Base-by-base conservation (phyloP, 1,284 basidiomycete species). In the Volvariella surrecta region DNA sequence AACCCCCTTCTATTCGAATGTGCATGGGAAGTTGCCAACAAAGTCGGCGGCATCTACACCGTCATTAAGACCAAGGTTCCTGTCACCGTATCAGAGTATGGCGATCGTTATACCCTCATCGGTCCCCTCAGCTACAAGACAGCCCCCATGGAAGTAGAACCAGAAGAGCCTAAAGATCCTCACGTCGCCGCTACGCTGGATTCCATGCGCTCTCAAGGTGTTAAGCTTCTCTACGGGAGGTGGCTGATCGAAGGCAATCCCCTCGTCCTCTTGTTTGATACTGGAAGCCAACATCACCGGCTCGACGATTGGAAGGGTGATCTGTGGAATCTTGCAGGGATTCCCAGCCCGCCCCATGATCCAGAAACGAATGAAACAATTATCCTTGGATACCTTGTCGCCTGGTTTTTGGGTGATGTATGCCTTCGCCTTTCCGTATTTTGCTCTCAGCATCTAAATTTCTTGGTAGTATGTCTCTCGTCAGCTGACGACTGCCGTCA, bases 31-130 rank as follows among this genome's bases (percentile, higher is more conserved):
- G 91, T 94, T 55, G 91, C 87, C 30, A 95, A 95, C 77, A 95
- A 94, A 68, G 94, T 98, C 63, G 94, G 94, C 54, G 94, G 94
- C 51, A 97, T 97, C 68, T 98, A 98, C 76, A 98, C 94, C 51
- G 94, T 98, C 69, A 97, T 98, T 67, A 97, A 97, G 71, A 98
- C 95, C 45, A 99, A 98, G 63, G 93, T 96, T 42, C 95, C 95
- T 46, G 90, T 99, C 63, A 97, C 95, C 50, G 89, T 94, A 56
- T 81, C 83, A 50, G 92, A 96, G 64, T 96, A 85, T 63, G 86
- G 89, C 57, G 85, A 89, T 65, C 76, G 92, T 50, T 96, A 95
- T 70, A 85, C 79, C 52, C 85, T 99, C 61, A 89, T 98, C 57
- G 95, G 95, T 39, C 84, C 95, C 9, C 80, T 99, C 51, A 90